Conservation (phyloP, 2,329 filamentous ascomycete species). For the Chalaropsis ovoidea region DNA sequence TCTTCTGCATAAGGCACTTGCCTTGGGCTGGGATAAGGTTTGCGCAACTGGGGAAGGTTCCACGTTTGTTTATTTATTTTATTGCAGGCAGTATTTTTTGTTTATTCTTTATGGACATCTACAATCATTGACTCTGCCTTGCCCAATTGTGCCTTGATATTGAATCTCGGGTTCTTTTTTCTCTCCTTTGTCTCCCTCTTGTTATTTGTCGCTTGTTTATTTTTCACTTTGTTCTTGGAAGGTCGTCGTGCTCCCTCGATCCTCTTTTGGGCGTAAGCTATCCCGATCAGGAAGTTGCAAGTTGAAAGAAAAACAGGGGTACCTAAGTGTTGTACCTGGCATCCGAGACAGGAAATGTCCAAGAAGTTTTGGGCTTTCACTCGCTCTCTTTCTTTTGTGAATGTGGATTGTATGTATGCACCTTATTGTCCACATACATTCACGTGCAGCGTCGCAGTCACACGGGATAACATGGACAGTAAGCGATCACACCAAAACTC, state of each 20-base stretch:
- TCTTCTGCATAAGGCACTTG: neutral
- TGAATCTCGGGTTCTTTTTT: neutral
- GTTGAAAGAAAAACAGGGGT: neutral
- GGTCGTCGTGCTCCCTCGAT: neutral
- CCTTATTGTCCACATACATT: neutral
- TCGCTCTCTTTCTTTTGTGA: neutral
- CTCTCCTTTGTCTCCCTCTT: neutral
- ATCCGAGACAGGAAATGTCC: neutral
- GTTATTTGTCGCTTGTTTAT: neutral
- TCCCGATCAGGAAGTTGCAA: constrained; percentile 5
- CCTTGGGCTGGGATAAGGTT: neutral
- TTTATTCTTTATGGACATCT: neutral
- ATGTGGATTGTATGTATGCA: neutral
- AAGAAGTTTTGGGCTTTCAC: neutral
- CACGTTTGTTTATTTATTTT: neutral
- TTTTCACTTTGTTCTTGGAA: neutral
- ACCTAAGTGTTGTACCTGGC: neutral
- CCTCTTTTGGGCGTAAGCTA: neutral
- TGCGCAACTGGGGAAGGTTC: neutral
- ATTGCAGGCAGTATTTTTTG: neutral
- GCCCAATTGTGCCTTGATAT: too few relatives aligned
- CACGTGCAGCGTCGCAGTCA: neutral
- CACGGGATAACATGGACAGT: neutral
- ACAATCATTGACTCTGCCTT: too few relatives aligned
- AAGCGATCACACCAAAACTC: neutral